These are phyloP conservation scores for Alloteropsis semialata DNA, from an alignment of 176 grass and related monocot genomes.

Conservation along the genomic window DNA sequence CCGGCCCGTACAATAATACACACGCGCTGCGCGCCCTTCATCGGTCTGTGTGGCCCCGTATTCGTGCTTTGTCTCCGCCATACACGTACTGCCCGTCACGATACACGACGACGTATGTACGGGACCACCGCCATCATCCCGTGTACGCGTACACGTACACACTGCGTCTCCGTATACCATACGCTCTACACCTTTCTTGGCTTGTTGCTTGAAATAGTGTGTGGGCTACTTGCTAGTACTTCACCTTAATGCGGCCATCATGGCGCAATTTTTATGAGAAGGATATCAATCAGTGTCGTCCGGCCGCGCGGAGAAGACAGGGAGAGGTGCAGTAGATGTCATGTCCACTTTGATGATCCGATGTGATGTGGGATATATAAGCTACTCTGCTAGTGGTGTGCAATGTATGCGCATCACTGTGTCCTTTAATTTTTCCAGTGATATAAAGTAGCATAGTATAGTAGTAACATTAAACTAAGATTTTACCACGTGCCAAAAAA, in stretches of 20 bases:
- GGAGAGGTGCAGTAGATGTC: neutral
- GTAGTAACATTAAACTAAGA: slow-evolving; percentile 5
- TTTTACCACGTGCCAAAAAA: slow-evolving; percentile 13
- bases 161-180: neutral
- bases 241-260: too few relatives aligned
- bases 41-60: neutral
- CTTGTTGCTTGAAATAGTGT: too few relatives aligned
- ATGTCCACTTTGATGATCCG: neutral
- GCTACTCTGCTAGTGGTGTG: neutral
- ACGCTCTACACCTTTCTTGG: too few relatives aligned
- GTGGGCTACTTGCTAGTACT: too few relatives aligned
- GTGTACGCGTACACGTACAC: neutral
- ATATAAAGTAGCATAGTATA: neutral
- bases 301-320: neutral
- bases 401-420: neutral
- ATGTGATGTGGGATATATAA: neutral
- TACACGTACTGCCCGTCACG: neutral
- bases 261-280: neutral
- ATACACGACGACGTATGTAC: neutral
- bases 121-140: neutral
- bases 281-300: neutral
- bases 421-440: neutral
- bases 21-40: neutral
- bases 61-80: neutral
- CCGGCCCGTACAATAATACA: slow-evolving; percentile 4